Conservation (phyloP, 2,329 filamentous ascomycete genomes). For the Ophiocordyceps sinensis region DNA sequence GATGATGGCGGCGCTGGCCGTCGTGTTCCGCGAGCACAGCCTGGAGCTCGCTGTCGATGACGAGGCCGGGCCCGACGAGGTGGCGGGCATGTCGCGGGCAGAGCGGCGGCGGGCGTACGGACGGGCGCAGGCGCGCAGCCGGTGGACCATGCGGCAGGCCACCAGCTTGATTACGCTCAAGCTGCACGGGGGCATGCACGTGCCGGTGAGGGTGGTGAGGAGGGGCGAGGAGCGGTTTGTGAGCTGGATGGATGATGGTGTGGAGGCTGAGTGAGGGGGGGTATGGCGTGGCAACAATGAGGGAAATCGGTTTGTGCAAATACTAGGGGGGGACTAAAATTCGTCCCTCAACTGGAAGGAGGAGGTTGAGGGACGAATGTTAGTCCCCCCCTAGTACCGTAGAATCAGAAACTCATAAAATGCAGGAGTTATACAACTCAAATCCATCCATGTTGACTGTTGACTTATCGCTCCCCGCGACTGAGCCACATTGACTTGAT, state of each 20-base stretch:
- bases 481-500: no score
- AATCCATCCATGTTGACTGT: no score
- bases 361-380: no score
- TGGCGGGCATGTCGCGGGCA: slow-evolving; percentile 15
- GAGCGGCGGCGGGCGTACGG: slow-evolving; percentile 31
- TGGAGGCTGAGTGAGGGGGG: not conserved
- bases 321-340: no score
- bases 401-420: no score
- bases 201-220: slow-evolving; percentile 54
- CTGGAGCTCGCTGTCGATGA: slow-evolving; percentile 57
- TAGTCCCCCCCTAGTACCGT: no score
- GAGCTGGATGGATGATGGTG: slow-evolving; percentile 13
- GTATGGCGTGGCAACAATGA: no score
- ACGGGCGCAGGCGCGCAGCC: slow-evolving; percentile 41
- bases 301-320: no score
- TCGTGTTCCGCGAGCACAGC: slow-evolving; percentile 44
- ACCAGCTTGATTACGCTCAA: slow-evolving; percentile 58
- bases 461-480: no score
- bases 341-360: no score
- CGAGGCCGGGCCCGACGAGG: slow-evolving; percentile 28
- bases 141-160: slow-evolving; percentile 37
- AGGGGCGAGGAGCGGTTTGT: slow-evolving; percentile 58
- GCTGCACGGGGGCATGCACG: slow-evolving; percentile 41
- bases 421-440: no score
- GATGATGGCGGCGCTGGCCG: slow-evolving; percentile 38